A percentile compares a stretch with the other conserved stretches of the same genome.
phyloP scores from a whole-genome alignment of 441 rosid genomes.

The Corymbia citriodora region DNA sequence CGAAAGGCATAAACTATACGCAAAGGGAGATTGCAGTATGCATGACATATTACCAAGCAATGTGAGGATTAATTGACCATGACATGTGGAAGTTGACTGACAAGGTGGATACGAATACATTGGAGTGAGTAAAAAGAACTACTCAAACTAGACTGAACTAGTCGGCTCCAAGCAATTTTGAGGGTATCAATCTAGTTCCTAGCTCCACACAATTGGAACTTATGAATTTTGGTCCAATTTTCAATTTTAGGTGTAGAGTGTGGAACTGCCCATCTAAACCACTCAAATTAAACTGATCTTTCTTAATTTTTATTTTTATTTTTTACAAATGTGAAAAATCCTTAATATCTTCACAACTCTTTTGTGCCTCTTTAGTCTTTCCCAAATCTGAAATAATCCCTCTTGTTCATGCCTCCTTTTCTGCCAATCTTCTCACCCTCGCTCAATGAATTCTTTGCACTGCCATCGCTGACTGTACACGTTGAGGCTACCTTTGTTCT shows the following conservation, averaged over 20 bases:
- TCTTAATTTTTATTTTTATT: no score
- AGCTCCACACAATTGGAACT: no score
- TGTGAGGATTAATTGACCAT: not conserved
- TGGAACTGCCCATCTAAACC: not conserved
- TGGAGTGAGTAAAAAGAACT: not conserved
- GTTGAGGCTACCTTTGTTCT: not conserved
- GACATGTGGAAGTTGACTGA: not conserved
- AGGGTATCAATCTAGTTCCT: accelerated
- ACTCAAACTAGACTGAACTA: accelerated
- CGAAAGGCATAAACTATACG: accelerated
- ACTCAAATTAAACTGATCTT: accelerated
- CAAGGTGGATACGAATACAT: no score
- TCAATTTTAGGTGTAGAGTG: accelerated
- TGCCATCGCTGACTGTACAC: no score
- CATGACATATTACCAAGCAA: accelerated
- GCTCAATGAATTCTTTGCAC: not conserved
- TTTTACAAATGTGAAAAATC: no score
- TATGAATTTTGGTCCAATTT: no score
- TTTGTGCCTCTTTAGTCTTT: no score
- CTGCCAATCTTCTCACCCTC: not conserved
- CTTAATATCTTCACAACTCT: not conserved
- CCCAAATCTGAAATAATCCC: not conserved
- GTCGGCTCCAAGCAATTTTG: accelerated
- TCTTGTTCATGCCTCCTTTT: not conserved
- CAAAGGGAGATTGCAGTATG: accelerated